Conservation (phyloP, 2,329 filamentous ascomycete genomes). For the Cladosporium austrohemisphaericum region DNA sequence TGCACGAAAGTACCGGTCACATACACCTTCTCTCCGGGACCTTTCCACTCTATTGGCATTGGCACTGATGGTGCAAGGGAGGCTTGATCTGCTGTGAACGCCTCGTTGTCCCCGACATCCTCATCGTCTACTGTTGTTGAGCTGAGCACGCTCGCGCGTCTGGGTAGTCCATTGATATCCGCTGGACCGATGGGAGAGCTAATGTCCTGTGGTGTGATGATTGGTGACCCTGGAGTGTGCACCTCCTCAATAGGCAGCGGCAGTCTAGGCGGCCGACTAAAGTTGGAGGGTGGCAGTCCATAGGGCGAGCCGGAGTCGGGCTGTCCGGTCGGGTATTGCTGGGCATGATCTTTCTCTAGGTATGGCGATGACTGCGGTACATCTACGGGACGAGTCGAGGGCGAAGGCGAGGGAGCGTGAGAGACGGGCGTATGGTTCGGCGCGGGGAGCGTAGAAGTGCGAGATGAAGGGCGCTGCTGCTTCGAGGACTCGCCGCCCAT, state of each 20-base stretch:
- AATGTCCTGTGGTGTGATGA: slow-evolving; percentile 68
- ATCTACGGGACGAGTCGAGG: slow-evolving; percentile 12
- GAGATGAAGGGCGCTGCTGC: slow-evolving; percentile 10
- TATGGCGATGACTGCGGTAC: slow-evolving; percentile 6
- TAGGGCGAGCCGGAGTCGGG: slow-evolving; percentile 31
- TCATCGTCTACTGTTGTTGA: slow-evolving; percentile 65
- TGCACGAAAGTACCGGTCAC: slow-evolving; percentile 96
- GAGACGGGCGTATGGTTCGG: slow-evolving; percentile 14
- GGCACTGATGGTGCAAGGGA: slow-evolving; percentile 75
- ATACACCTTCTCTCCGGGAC: slow-evolving; percentile 78
- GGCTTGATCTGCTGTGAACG: slow-evolving; percentile 54
- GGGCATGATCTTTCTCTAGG: slow-evolving; percentile 13
- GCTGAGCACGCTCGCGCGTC: slow-evolving; percentile 53
- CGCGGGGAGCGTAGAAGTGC: slow-evolving; percentile 10
- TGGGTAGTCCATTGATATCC: slow-evolving; percentile 48
- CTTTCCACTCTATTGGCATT: slow-evolving; percentile 79
- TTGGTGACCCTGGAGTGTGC: slow-evolving; percentile 84
- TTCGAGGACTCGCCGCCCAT: slow-evolving; percentile 14
- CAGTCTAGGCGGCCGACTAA: slow-evolving; percentile 74
- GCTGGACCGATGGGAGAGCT: slow-evolving; percentile 43
- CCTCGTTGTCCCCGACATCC: slow-evolving; percentile 63
- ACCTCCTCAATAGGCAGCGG: slow-evolving; percentile 91
- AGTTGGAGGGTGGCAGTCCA: slow-evolving; percentile 40
- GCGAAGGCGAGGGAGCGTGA: slow-evolving; percentile 10
- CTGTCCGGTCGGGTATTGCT: slow-evolving; percentile 21